Percentiles rank a stretch among this genome's conserved stretches.
phyloP scores from a whole-genome alignment of 2,329 filamentous ascomycete genomes.

The Dactylellina haptotyla region DNA sequence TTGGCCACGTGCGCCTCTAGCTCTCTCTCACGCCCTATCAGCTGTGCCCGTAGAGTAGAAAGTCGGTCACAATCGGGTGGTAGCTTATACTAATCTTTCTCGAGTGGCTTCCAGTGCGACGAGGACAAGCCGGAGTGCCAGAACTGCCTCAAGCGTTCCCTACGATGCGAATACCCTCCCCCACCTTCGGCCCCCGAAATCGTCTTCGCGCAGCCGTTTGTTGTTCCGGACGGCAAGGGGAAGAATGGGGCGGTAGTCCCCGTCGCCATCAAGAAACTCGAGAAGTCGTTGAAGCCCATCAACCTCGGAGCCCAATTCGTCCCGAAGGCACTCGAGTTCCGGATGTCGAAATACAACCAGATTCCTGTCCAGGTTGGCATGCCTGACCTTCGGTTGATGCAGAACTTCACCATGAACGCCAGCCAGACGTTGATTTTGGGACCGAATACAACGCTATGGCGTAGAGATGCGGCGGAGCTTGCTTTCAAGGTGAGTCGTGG shows the following conservation, averaged over 20 bases:
- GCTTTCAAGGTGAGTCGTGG: constrained; percentile 43
- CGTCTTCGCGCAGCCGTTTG: constrained; percentile 48
- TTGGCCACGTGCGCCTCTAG: constrained; percentile 18
- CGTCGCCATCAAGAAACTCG: constrained; percentile 46
- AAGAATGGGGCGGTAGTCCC: constrained; percentile 27
- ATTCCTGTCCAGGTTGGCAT: constrained; percentile 50
- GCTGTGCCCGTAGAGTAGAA: no score
- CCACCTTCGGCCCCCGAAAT: constrained; percentile 52
- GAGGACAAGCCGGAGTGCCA: constrained; percentile 51
- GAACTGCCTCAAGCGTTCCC: constrained; percentile 45
- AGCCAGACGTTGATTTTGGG: constrained; percentile 50
- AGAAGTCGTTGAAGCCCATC: constrained; percentile 48
- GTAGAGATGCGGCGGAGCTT: constrained; percentile 45
- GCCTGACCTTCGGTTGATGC: constrained; percentile 50
- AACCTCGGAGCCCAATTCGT: constrained; percentile 38
- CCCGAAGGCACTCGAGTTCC: constrained; percentile 42
- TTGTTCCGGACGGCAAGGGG: constrained; percentile 26
- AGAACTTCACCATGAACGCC: constrained; percentile 50
- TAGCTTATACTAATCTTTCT: constrained; percentile 8
- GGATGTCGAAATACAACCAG: constrained; percentile 53
- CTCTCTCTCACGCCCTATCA: neutral
- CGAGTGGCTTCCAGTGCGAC: constrained; percentile 23
- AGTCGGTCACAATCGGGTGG: no score
- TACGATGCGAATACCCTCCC: constrained; percentile 52
- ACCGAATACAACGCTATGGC: constrained; percentile 44